These are phyloP conservation scores for Mycothermus thermophilus DNA, from an alignment of 495 filamentous ascomycete species.

Conservation along the genomic window DNA sequence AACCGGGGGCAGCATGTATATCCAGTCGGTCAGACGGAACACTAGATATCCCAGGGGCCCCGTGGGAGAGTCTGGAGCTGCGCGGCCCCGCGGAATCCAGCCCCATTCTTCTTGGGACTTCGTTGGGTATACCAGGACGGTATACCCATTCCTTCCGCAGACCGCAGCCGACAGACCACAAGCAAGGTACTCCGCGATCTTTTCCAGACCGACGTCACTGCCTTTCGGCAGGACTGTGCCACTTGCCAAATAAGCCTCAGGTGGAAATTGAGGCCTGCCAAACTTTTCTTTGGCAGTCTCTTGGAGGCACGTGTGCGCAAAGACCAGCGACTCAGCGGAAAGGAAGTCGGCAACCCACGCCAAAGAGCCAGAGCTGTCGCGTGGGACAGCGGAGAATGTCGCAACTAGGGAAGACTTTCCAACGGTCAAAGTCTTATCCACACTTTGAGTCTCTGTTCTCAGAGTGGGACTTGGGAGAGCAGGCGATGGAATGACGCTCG, in stretches of 20 bases:
- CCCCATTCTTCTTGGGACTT: slow-evolving; percentile 29
- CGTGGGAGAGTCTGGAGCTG: slow-evolving; percentile 10
- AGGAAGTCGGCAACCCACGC: slow-evolving; percentile 26
- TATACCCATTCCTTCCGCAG: slow-evolving; percentile 18
- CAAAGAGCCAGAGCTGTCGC: slow-evolving; percentile 6
- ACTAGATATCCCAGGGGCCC: slow-evolving; percentile 23
- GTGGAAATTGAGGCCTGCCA: too few relatives aligned
- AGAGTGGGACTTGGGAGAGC: too few relatives aligned
- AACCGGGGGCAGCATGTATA: slow-evolving; percentile 8
- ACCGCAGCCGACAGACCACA: slow-evolving; percentile 20
- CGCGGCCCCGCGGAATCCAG: slow-evolving; percentile 7
- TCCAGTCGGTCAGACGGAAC: slow-evolving; percentile 15
- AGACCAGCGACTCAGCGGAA: slow-evolving; percentile 16
- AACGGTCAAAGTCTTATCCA: slow-evolving; percentile 18
- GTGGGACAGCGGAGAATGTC: slow-evolving; percentile 21
- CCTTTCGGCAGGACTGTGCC: slow-evolving; percentile 11
- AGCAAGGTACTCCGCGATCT: slow-evolving; percentile 20
- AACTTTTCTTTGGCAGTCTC: too few relatives aligned
- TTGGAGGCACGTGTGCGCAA: slow-evolving; percentile 20
- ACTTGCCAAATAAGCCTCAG: slow-evolving; percentile 8
- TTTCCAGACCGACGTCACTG: slow-evolving; percentile 8
- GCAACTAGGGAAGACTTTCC: slow-evolving; percentile 13
- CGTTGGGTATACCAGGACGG: slow-evolving; percentile 28
- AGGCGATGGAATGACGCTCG: background rate
- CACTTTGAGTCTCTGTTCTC: slow-evolving; percentile 10